Evolutionary conservation across 129 eudicot species (phyloP), one percentile per base, ranked within the genome.

Genomic region (Pittosporum tobira): DNA sequence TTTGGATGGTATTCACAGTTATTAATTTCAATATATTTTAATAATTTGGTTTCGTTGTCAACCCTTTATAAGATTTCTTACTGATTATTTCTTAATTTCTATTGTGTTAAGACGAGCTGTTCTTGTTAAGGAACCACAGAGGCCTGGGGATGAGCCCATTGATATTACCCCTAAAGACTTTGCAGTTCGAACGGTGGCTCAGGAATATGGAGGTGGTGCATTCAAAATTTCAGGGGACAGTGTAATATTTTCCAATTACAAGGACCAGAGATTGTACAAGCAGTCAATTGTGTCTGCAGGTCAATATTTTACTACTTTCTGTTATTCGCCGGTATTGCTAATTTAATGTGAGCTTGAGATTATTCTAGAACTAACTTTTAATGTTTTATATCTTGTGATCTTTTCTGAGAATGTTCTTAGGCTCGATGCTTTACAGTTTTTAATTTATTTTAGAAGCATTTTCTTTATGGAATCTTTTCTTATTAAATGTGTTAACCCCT

Each of bases 131-230:
- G 85, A 72, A 55, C 77, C 77, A 7, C 83, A 23, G 55, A 75
- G 62, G 8, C 75, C 65, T 59, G 76, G 81, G 25, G 94, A 67
- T 21, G 73, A 72, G 59, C 83, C 87, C 3, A 61, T 48, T 52
- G 99, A 91, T 76, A 68, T 91, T 15, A 91, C 94, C 0, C 94
- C 99, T 3, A 77, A 72, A 57, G 99, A 84, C 40, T 91, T 73
- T 72, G 79, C 90, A 0, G 94, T 87, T 16, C 84, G 99, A 65
- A 81, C 94, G 19, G 79, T 76, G 48, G 88, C 94, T 69, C 99
- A 91, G 61, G 96, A 91, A 50, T 91, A 83, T 34, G 99, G 99
- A 60, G 99, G 99, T 36, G 99, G 94, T 46, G 95, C 88, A 2
- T 91, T 91, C 59, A 48, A 75, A 15, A 76, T 86, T 51, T 71